Conservation (phyloP, 352 stramenopile genomes). For the Phytophthora pseudosyringae region DNA sequence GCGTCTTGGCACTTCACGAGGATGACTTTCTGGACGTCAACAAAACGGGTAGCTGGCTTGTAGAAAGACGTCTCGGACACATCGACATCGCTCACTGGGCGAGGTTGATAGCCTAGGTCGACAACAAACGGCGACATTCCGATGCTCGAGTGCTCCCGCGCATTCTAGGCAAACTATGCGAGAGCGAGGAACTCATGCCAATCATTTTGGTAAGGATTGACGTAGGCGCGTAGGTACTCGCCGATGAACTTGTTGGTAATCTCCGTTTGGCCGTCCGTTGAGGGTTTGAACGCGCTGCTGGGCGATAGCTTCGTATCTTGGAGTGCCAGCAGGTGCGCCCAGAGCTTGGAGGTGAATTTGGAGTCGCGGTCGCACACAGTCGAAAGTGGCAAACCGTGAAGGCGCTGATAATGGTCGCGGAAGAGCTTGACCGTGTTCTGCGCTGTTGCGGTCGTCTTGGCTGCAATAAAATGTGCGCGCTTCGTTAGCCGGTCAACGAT, state of each 20-base stretch:
- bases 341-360: conserved; percentile 10
- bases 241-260: conserved; percentile 7
- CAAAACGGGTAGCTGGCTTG: conserved; percentile 1
- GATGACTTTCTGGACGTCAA: conserved; percentile 3
- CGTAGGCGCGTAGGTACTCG: conserved; percentile 9
- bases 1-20: conserved; percentile 7
- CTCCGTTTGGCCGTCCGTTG: conserved; percentile 15
- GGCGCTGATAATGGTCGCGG: neutral
- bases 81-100: no score
- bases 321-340: neutral
- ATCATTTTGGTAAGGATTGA: no score
- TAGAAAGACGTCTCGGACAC: no score
- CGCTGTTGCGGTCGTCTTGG: conserved; percentile 5
- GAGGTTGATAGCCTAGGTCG: no score
- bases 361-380: conserved; percentile 19
- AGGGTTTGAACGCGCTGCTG: conserved; percentile 14
- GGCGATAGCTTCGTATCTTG: conserved; percentile 4
- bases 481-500: conserved; percentile 16
- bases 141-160: no score
- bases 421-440: neutral
- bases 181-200: no score
- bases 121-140: no score
- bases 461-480: conserved; percentile 9
- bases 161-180: no score
- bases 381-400: conserved; percentile 2